These are phyloP conservation scores for Solanum lycopersicoides DNA, from an alignment of 257 asterid species.

Conservation along the genomic window DNA sequence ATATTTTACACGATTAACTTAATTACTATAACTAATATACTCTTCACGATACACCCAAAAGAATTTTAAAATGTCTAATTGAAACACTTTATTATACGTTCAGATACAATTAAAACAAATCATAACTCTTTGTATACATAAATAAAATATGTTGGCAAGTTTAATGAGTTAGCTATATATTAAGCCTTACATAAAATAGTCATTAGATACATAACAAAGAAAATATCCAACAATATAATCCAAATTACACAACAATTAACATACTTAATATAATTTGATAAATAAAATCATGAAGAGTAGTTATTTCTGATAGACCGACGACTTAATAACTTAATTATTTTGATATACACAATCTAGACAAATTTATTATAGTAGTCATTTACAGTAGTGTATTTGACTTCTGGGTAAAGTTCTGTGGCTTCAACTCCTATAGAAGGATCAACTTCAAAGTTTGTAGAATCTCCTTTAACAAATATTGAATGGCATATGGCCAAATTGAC, in stretches of 20 bases:
- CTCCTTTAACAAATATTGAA: slow-evolving; percentile 44
- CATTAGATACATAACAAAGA: neutral
- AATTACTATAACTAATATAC: too few relatives aligned
- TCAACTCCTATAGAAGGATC: slow-evolving; percentile 48
- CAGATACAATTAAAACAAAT: neutral
- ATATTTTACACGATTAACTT: neutral
- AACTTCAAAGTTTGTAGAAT: slow-evolving; percentile 40
- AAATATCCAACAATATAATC: neutral
- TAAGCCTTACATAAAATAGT: neutral
- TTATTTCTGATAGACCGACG: neutral
- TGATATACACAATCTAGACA: neutral
- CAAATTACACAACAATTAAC: neutral
- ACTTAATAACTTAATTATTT: neutral
- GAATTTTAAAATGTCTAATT: too few relatives aligned
- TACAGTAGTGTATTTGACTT: slow-evolving; percentile 54
- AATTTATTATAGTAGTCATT: slow-evolving; percentile 36
- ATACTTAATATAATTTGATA: too few relatives aligned
- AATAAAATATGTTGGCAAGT: too few relatives aligned
- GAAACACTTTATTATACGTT: neutral
- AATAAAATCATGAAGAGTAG: too few relatives aligned
- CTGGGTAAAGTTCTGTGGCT: slow-evolving; percentile 62
- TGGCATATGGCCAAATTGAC: slow-evolving; percentile 31
- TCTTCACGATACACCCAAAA: too few relatives aligned
- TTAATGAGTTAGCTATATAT: too few relatives aligned
- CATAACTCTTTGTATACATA: too few relatives aligned